Evolutionary conservation across 192 early-diverging fungal species (phyloP).

Genomic region (Paraglomus occultum): DNA sequence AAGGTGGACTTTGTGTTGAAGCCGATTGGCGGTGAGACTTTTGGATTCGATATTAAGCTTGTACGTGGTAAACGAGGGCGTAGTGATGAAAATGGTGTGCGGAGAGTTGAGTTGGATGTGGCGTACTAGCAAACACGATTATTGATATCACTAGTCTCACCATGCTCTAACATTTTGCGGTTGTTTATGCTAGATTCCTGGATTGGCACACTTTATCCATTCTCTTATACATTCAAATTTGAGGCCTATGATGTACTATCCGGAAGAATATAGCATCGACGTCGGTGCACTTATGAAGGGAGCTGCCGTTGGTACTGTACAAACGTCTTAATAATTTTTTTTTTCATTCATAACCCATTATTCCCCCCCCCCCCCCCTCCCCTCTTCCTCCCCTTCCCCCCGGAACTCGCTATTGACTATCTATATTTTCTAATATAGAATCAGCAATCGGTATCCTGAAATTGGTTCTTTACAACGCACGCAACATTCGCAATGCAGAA

Average conservation of each 20-base stretch:
- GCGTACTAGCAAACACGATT: too few relatives aligned
- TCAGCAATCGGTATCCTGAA: slow-evolving; percentile 85
- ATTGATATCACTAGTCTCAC: too few relatives aligned
- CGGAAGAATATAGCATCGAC: slow-evolving; percentile 77
- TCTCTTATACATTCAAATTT: slow-evolving; percentile 71
- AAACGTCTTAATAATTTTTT: slow-evolving; percentile 32
- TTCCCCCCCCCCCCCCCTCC: not conserved
- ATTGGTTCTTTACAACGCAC: slow-evolving; percentile 76
- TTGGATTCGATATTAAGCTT: slow-evolving; percentile 69
- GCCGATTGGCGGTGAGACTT: slow-evolving; percentile 65
- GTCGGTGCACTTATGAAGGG: slow-evolving; percentile 76
- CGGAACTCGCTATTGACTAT: not conserved
- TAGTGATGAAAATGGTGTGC: too few relatives aligned
- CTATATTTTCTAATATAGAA: slow-evolving; percentile 38
- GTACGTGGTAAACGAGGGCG: too few relatives aligned
- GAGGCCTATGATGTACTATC: slow-evolving; percentile 82
- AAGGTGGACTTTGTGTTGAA: slow-evolving; percentile 76
- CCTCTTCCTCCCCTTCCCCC: not conserved
- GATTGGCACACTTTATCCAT: slow-evolving; percentile 72
- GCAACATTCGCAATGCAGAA: slow-evolving; percentile 81
- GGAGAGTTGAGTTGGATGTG: too few relatives aligned
- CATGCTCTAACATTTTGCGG: not conserved
- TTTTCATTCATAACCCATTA: not conserved
- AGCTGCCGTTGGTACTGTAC: slow-evolving; percentile 43
- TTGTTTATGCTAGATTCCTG: slow-evolving; percentile 62